phyloP scores from a whole-genome alignment of 257 asterid species.

The Schizonepeta tenuifolia region DNA sequence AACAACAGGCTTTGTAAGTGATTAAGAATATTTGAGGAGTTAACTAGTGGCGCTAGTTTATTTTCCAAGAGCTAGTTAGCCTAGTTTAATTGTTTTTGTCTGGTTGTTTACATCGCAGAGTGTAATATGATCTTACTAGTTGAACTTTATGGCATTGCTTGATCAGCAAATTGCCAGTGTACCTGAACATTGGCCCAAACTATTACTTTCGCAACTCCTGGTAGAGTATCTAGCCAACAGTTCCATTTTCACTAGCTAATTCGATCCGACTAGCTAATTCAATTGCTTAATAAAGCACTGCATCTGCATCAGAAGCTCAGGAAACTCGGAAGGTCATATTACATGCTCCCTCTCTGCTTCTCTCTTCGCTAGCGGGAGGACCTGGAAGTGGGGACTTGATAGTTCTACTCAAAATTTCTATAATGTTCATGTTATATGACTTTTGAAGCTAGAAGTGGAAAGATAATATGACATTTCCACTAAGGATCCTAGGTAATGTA shows the following conservation, averaged over 20 bases:
- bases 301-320: constrained; percentile 9
- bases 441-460: constrained; percentile 2
- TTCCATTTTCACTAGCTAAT: neutral
- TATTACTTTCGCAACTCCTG: neutral
- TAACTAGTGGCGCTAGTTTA: neutral
- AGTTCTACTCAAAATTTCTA: neutral
- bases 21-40: constrained; percentile 5
- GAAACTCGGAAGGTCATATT: neutral
- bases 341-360: neutral
- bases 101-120: neutral
- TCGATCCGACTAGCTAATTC: constrained; percentile 1
- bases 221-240: constrained; percentile 1
- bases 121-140: neutral
- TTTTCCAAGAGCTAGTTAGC: constrained; percentile 18
- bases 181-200: constrained; percentile 1
- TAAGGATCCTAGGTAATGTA: neutral
- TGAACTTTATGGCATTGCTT: constrained; percentile 8
- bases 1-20: neutral
- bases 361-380: neutral
- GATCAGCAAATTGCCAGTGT: constrained; percentile 6
- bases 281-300: constrained; percentile 6
- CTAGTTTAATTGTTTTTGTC: constrained; percentile 1
- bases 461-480: neutral
- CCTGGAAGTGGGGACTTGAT: neutral
- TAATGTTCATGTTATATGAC: neutral